Percentiles rank a stretch among this genome's conserved stretches.
These are phyloP conservation scores for Gossypium lobatum DNA, from an alignment of 441 rosid genomes.

Conservation along the genomic window DNA sequence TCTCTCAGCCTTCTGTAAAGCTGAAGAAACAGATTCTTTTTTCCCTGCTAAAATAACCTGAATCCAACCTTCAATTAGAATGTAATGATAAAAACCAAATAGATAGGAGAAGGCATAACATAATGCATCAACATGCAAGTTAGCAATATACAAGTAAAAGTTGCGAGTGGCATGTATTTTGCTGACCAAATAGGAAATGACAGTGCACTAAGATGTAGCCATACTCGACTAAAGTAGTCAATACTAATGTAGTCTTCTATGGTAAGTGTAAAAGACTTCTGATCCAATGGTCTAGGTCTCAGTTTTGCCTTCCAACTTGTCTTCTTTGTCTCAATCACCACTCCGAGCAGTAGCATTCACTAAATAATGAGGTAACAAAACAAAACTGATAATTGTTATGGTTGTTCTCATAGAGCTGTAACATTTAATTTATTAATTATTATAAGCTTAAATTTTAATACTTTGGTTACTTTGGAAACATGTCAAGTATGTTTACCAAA, in stretches of 20 bases:
- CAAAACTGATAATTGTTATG: not conserved
- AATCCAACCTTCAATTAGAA: constrained; percentile 20
- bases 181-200: not conserved
- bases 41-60: constrained; percentile 90
- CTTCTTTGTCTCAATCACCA: not conserved
- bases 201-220: not conserved
- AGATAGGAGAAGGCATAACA: not conserved
- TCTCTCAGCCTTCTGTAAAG: constrained; percentile 76
- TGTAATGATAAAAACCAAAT: not conserved
- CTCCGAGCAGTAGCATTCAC: not conserved
- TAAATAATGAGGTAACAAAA: not conserved
- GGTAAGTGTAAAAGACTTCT: not conserved
- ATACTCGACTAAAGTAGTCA: not conserved
- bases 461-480: not conserved
- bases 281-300: not conserved
- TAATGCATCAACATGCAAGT: not conserved
- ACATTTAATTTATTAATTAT: not conserved
- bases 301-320: not conserved
- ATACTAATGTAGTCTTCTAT: not conserved
- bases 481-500: not conserved
- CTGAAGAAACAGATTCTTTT: constrained; percentile 56
- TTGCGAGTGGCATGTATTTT: not conserved
- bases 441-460: not conserved
- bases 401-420: not conserved
- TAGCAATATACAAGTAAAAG: not conserved